Base-by-base conservation (phyloP, 371 early-diverging fungal species). In the Mortierella sp. region DNA sequence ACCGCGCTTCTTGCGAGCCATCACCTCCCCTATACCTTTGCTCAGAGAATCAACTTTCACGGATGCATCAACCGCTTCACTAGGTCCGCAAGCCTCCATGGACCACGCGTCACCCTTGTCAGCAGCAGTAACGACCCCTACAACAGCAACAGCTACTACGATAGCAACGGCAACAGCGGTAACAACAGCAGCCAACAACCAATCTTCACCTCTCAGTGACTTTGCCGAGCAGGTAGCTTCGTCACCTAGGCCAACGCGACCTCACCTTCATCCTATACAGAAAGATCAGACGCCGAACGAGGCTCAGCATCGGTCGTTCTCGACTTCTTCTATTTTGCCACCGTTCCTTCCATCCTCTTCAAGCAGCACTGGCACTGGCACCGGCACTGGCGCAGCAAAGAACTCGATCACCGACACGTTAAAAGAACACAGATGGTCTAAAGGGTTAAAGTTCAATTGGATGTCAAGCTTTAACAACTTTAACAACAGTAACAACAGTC, bases 371-470 rank as follows among this genome's bases (percentile, higher is more conserved):
- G 39, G 58, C 7, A 21, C 50, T 8, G 54, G 41, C 26, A 19
- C 32, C 3, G 24, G 60, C 30, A 12, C 71, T 1, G 19, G 32
- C 3, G 50, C 54, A 30, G 34, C 66, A 8, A 59, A 47, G 23
- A 50, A 47, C 30, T 61, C 63, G 17, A 61, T 72, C 30, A 55
- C 55, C 3, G 72, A 72, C 24, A 56, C 75, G 2, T 53, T 68
- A 15, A 67, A 68, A 48, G 75, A 75, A 42, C 62, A 75, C 27
- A 58, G 75, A 21, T 68, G 68, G 75, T 56, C 75, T 21, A 75
- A 68, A 30, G 64, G 69, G 6, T 23, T 68, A 43, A 68, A 56
- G 32, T 32, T 75, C 39, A 72, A 72, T 42, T 68, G 64, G 69
- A 54, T 68, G 41, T 49, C 68, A 7, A 51, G 56, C 21, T 44